These are phyloP conservation scores for Colletotrichum nymphaeae DNA, from an alignment of 2,329 filamentous ascomycete species.

Conservation along the genomic window DNA sequence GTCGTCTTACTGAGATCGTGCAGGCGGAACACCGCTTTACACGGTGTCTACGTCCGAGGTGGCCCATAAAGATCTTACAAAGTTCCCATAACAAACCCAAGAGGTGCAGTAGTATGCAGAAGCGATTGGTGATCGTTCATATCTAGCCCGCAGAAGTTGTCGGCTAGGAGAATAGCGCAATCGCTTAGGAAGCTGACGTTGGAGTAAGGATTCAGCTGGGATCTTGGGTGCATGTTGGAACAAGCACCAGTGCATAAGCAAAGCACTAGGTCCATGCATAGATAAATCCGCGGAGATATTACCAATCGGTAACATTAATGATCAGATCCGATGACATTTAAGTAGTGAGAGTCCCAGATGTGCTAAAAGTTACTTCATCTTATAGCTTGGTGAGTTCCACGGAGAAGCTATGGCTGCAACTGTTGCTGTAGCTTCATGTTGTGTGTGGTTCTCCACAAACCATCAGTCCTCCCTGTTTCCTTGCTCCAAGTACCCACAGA, in stretches of 20 bases:
- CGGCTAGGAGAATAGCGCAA: not conserved
- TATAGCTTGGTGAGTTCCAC: not conserved
- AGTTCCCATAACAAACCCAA: not conserved
- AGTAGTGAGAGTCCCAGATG: not conserved
- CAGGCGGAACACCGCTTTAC: not conserved
- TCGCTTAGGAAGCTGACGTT: not conserved
- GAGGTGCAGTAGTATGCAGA: not conserved
- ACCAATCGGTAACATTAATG: not conserved
- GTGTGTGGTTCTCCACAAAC: no score
- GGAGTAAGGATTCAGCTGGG: not conserved
- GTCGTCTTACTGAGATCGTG: not conserved
- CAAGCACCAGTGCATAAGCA: not conserved
- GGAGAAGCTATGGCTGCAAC: no score
- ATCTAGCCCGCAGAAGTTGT: not conserved
- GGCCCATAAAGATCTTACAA: not conserved
- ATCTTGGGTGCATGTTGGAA: not conserved
- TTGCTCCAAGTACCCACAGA: no score
- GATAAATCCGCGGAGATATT: not conserved
- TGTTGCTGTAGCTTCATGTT: no score
- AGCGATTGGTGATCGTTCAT: not conserved
- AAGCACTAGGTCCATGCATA: not conserved
- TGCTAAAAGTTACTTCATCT: not conserved
- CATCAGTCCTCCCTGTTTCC: no score
- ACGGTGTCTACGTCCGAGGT: not conserved
- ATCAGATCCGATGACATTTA: not conserved